Percentiles rank a stretch among this genome's conserved stretches.
Evolutionary conservation across 805 yeast species (phyloP).

Genomic region (Saccharomycopsis microspora): DNA sequence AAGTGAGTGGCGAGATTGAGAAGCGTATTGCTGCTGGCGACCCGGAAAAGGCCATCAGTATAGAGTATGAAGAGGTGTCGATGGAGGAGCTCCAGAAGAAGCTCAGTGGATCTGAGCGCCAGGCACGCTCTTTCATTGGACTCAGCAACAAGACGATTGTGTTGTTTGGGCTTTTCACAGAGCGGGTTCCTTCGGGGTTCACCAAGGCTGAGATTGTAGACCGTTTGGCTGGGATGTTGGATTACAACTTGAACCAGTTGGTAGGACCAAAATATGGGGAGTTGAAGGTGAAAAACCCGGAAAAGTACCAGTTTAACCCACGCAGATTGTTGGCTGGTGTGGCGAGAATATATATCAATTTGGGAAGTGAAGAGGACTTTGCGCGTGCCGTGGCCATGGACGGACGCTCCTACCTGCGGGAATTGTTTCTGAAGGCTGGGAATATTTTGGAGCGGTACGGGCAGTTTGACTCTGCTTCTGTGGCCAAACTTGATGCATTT

Average conservation of each 20-base stretch:
- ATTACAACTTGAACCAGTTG: slow-evolving; percentile 81
- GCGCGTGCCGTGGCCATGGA: slow-evolving; percentile 78
- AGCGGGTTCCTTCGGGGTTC: slow-evolving; percentile 80
- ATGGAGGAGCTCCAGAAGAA: slow-evolving; percentile 50
- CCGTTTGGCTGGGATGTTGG: slow-evolving; percentile 89
- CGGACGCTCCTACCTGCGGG: slow-evolving; percentile 72
- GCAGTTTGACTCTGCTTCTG: slow-evolving; percentile 43
- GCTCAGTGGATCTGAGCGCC: slow-evolving; percentile 54
- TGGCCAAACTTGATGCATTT: slow-evolving; percentile 41
- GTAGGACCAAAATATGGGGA: slow-evolving; percentile 93
- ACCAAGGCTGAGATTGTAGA: slow-evolving; percentile 84
- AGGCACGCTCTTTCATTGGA: slow-evolving; percentile 73
- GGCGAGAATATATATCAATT: slow-evolving; percentile 64
- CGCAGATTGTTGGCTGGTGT: slow-evolving; percentile 55
- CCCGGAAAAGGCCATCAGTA: slow-evolving; percentile 21
- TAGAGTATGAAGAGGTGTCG: slow-evolving; percentile 22
- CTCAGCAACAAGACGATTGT: slow-evolving; percentile 74
- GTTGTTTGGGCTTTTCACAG: slow-evolving; percentile 70
- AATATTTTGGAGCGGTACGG: slow-evolving; percentile 46
- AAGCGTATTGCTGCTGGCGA: slow-evolving; percentile 26
- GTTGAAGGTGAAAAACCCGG: slow-evolving; percentile 76
- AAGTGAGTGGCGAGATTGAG: slow-evolving; percentile 53
- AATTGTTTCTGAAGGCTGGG: slow-evolving; percentile 60
- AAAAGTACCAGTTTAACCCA: slow-evolving; percentile 76
- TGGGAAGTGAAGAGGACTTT: slow-evolving; percentile 54